Evolutionary conservation across 2,329 filamentous ascomycete species (phyloP).

Genomic region (Pseudogymnoascus sp.): DNA sequence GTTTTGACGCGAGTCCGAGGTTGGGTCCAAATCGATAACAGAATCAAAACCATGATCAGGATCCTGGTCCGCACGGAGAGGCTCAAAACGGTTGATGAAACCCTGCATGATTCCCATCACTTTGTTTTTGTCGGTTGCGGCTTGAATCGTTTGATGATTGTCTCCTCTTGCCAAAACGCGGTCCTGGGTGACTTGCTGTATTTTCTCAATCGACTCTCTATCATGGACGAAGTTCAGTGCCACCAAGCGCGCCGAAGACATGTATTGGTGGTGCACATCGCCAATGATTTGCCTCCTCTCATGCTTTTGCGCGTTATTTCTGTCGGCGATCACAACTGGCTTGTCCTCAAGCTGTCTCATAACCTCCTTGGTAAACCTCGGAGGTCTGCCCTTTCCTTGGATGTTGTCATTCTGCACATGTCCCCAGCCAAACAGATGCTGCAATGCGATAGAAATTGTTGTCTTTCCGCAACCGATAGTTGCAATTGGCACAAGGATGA

Average conservation of each 20-base stretch:
- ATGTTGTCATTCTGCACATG: slow-evolving; percentile 98
- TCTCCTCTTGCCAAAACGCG: slow-evolving; percentile 81
- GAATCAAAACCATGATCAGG: slow-evolving; percentile 79
- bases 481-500: slow-evolving; percentile 83
- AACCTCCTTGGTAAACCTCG: slow-evolving; percentile 67
- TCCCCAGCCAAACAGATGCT: slow-evolving; percentile 80
- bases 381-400: slow-evolving; percentile 65
- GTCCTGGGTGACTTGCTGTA: slow-evolving; percentile 65
- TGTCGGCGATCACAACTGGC: slow-evolving; percentile 77
- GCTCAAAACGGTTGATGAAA: slow-evolving; percentile 80
- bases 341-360: slow-evolving; percentile 55
- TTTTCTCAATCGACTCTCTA: slow-evolving; percentile 54
- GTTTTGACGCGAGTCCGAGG: slow-evolving; percentile 71
- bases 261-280: slow-evolving; percentile 57
- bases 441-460: slow-evolving; percentile 74
- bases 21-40: slow-evolving; percentile 76
- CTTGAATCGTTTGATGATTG: slow-evolving; percentile 96
- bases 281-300: slow-evolving; percentile 82
- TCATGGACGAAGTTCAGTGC: slow-evolving; percentile 86
- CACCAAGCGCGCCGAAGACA: slow-evolving; percentile 62
- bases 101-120: slow-evolving; percentile 90
- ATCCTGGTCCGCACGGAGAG: slow-evolving; percentile 53
- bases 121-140: slow-evolving; percentile 63
- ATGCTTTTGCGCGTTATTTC: slow-evolving; percentile 85
- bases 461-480: slow-evolving; percentile 97